Evolutionary conservation across 208 protist species (phyloP).

Genomic region (Wallacemonas sp.): DNA sequence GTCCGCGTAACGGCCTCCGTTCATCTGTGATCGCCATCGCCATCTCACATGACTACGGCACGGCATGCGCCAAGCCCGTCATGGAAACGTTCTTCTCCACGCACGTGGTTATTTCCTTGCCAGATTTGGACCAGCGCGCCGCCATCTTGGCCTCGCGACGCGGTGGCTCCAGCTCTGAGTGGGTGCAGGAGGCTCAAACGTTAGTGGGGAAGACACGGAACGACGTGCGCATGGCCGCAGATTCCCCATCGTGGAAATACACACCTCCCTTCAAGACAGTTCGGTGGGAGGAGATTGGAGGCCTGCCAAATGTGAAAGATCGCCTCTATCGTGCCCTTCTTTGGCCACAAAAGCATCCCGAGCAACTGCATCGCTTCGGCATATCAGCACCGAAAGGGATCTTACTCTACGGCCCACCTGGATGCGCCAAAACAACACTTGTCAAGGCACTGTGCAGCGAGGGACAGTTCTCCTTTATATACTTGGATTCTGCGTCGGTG

Average conservation of each 20-base stretch:
- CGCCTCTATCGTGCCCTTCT: slow-evolving; percentile 98
- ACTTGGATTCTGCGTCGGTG: slow-evolving; percentile 82
- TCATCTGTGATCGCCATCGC: slow-evolving; percentile 54
- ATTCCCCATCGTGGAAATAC: slow-evolving; percentile 10
- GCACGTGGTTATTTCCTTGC: slow-evolving; percentile 41
- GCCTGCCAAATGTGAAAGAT: slow-evolving; percentile 97
- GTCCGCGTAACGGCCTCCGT: slow-evolving; percentile 21
- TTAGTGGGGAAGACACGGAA: slow-evolving; percentile 57
- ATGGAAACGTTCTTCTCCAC: slow-evolving; percentile 47
- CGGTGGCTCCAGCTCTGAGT: slow-evolving; percentile 25
- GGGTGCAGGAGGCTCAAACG: slow-evolving; percentile 39
- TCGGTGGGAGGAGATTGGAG: slow-evolving; percentile 99
- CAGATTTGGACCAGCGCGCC: slow-evolving; percentile 41
- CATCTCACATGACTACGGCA: slow-evolving; percentile 32
- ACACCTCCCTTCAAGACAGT: slow-evolving; percentile 57
- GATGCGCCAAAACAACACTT: slow-evolving; percentile 94
- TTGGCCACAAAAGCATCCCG: slow-evolving; percentile 98
- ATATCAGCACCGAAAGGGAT: slow-evolving; percentile 94
- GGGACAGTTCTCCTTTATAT: slow-evolving; percentile 78
- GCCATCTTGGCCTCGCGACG: slow-evolving; percentile 54
- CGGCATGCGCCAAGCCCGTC: slow-evolving; percentile 22
- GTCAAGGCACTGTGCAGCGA: slow-evolving; percentile 85
- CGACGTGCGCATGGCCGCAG: slow-evolving; percentile 53
- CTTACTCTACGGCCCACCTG: slow-evolving; percentile 95
- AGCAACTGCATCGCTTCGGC: slow-evolving; percentile 98